Evolutionary conservation across 2,329 filamentous ascomycete genomes (phyloP).

Genomic region (Aspergillus persii): DNA sequence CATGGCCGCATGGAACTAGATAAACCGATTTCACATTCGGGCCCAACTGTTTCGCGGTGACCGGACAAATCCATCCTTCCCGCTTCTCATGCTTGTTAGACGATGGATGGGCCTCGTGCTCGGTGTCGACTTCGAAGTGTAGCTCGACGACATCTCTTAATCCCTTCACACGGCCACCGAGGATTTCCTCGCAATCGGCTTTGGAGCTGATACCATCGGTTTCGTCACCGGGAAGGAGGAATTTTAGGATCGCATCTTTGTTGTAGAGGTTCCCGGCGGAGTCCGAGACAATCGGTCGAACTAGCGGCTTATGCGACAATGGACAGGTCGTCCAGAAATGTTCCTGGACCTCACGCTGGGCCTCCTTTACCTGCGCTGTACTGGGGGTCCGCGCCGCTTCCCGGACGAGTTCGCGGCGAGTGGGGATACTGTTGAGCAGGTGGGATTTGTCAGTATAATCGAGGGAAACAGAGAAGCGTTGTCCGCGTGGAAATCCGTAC

Average conservation of each 20-base stretch:
- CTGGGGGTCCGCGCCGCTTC: slow-evolving; percentile 81
- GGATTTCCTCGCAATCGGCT: slow-evolving; percentile 60
- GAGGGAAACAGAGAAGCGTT: not conserved
- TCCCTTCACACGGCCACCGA: slow-evolving; percentile 67
- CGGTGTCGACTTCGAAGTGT: slow-evolving; percentile 63
- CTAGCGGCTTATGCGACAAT: slow-evolving; percentile 74
- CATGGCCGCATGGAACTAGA: slow-evolving; percentile 90
- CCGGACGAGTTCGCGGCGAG: slow-evolving; percentile 92
- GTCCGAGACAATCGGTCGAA: slow-evolving; percentile 78
- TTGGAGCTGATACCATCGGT: slow-evolving; percentile 54
- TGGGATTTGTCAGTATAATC: not conserved
- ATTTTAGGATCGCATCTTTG: slow-evolving; percentile 82
- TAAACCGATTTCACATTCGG: slow-evolving; percentile 79
- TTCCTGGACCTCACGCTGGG: slow-evolving; percentile 76
- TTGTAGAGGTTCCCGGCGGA: slow-evolving; percentile 84
- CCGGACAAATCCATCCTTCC: slow-evolving; percentile 75
- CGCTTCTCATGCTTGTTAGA: slow-evolving; percentile 43
- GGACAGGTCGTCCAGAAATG: slow-evolving; percentile 88
- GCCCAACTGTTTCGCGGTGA: slow-evolving; percentile 83
- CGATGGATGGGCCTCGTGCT: slow-evolving; percentile 38
- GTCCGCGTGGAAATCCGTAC: slow-evolving; percentile 30
- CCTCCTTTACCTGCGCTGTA: slow-evolving; percentile 82
- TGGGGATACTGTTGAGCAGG: slow-evolving; percentile 68
- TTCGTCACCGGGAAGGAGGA: slow-evolving; percentile 57
- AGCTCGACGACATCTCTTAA: slow-evolving; percentile 85